A percentile compares a stretch with the other conserved stretches of the same genome.
Evolutionary conservation across 768 basidiomycete genomes (phyloP).

Genomic region (Kwoniella mangroviensis): DNA sequence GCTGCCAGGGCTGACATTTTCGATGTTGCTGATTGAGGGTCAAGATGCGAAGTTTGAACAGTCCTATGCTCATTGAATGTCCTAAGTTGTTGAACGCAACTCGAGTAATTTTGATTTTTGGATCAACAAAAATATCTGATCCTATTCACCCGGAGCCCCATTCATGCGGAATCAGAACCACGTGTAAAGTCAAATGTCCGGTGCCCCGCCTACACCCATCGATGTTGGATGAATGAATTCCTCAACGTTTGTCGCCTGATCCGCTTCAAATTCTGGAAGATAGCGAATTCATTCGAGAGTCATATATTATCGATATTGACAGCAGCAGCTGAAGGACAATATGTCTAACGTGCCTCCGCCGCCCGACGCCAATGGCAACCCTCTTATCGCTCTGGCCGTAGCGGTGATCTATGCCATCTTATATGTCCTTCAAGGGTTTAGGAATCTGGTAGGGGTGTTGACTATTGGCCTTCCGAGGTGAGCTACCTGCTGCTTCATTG

Average conservation of each 20-base stretch:
- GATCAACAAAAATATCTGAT: constrained; percentile 1
- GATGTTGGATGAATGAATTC: no score
- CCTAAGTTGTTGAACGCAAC: background rate
- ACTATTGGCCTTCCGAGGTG: constrained; percentile 81
- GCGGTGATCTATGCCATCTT: constrained; percentile 54
- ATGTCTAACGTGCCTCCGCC: constrained; percentile 26
- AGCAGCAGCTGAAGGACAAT: background rate
- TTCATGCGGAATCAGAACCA: no score
- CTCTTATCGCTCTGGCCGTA: constrained; percentile 49
- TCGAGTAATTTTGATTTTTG: background rate
- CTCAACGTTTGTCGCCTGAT: no score
- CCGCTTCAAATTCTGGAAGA: no score
- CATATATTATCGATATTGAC: no score
- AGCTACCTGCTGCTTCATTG: constrained; percentile 23
- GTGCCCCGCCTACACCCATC: no score
- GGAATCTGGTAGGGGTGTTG: constrained; percentile 69
- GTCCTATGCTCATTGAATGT: no score
- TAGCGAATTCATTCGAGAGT: no score
- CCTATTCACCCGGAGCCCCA: no score
- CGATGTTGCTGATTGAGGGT: no score
- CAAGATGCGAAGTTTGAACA: no score
- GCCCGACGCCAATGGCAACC: constrained; percentile 42
- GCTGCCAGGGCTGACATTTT: constrained; percentile 55
- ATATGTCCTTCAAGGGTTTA: constrained; percentile 49
- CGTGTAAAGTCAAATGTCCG: no score